phyloP scores from a whole-genome alignment of 805 yeast genomes.

The Ogataea trehaloabstinens region DNA sequence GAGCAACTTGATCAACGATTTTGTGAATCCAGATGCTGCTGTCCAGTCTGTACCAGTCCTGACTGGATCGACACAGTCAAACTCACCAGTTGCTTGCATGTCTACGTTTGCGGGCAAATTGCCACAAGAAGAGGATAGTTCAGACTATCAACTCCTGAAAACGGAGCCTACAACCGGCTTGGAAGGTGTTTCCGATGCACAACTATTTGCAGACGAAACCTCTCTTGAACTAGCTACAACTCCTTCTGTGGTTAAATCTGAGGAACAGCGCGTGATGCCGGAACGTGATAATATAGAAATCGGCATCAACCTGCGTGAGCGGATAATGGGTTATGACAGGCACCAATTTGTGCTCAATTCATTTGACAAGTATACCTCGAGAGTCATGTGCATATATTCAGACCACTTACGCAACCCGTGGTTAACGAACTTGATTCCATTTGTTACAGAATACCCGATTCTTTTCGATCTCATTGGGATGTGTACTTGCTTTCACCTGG shows the following conservation, averaged over 20 bases:
- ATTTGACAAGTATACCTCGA: constrained; percentile 13
- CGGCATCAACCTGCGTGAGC: constrained; percentile 1
- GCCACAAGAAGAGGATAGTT: too few species aligned
- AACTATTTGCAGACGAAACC: not conserved
- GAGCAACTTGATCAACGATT: constrained; percentile 11
- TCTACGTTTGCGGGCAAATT: too few species aligned
- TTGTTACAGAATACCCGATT: constrained; percentile 11
- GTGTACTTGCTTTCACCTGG: constrained; percentile 15
- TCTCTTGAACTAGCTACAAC: not conserved
- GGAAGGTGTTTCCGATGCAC: not conserved
- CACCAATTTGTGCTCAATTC: constrained; percentile 12
- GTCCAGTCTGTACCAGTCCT: not conserved
- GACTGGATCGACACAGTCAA: not conserved
- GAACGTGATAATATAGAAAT: not conserved
- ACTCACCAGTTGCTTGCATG: not conserved
- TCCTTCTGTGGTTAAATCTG: too few species aligned
- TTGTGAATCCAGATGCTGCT: constrained; percentile 1
- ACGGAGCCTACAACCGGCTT: not conserved
- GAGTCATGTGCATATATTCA: constrained; percentile 13
- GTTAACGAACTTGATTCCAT: constrained; percentile 11
- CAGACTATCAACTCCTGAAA: too few species aligned
- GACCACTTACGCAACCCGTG: constrained; percentile 14
- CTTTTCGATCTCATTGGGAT: constrained; percentile 15
- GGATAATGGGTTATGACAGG: constrained; percentile 5
- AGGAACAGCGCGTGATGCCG: not conserved